Evolutionary conservation across 2,329 filamentous ascomycete genomes (phyloP), one percentile per base, ranked within the genome.

Genomic region (Plectosphaerella sp.): DNA sequence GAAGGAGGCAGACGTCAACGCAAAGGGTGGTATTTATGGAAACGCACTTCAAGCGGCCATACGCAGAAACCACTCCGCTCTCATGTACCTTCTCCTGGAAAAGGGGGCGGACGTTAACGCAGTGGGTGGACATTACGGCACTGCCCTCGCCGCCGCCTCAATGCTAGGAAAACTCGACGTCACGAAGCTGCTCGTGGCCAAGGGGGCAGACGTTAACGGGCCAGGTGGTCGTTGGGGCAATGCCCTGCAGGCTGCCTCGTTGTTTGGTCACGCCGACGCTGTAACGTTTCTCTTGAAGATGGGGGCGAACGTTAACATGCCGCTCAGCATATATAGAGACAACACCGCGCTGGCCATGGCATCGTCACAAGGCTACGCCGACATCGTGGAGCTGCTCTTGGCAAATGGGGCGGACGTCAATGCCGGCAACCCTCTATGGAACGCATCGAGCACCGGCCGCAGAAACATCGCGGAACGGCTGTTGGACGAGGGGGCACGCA

Each of bases 351-450:
- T n/a, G n/a, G n/a, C n/a, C n/a, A n/a, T n/a, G 7, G 41, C 48
- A 24, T 16, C 22, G 12, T 4, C n/a, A 1, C 6, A 15, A 43
- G 9, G 48, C 36, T 37, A 49, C 28, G 10, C 20, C 25, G 39
- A 35, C n/a, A 24, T 45, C 36, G 41, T 50, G 3, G n/a, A 36
- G 20, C 24, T 45, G 16, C 48, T 50, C 24, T 35, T 50, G 24
- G n/a, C 36, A n/a, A 45, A 50, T 39, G 48, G 48, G 28, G 48
- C 48, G 24, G 24, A 45, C 24, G n/a, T 45, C 25, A 41, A 48
- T 33, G 36, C 22, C 14, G 35, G 33, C 16, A 48, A 39, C 35
- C n/a, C 47, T 41, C 47, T 48, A 2, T 7, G 24, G n/a, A 16
- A 2, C 8, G 36, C 47, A 33, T 22, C 43, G 24, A 15, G 12